A percentile compares a stretch with the other conserved stretches of the same genome.
Evolutionary conservation across 2,329 filamentous ascomycete species (phyloP).

Genomic region (Aplosporella prunicola): DNA sequence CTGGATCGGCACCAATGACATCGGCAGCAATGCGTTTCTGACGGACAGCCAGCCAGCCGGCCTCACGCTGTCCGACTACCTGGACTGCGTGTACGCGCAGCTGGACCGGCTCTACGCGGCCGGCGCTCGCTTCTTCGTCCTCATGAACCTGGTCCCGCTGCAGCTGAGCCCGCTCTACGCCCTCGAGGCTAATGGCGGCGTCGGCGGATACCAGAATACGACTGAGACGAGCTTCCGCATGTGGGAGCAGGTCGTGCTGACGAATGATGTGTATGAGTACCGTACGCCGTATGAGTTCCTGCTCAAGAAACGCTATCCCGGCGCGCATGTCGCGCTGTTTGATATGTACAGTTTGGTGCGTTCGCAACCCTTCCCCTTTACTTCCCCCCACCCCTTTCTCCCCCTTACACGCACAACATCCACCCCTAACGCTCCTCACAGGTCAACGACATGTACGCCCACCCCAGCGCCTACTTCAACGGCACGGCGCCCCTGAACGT

Average conservation of each 20-base stretch:
- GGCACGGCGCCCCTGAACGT: conserved; percentile 53
- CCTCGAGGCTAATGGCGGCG: conserved; percentile 36
- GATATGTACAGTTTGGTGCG: conserved; percentile 54
- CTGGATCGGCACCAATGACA: conserved; percentile 76
- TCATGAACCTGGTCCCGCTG: conserved; percentile 60
- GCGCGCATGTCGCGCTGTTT: conserved; percentile 54
- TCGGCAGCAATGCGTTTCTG: conserved; percentile 57
- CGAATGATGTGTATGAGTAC: conserved; percentile 45
- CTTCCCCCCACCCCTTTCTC: conserved; percentile 12
- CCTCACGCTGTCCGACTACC: conserved; percentile 54
- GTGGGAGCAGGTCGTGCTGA: conserved; percentile 40
- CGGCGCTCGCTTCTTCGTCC: conserved; percentile 61
- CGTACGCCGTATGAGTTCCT: conserved; percentile 39
- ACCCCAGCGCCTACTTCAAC: conserved; percentile 53
- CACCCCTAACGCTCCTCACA: conserved; percentile 16
- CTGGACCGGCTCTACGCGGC: conserved; percentile 46
- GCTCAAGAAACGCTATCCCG: conserved; percentile 37
- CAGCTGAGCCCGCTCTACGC: conserved; percentile 60
- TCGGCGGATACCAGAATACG: conserved; percentile 37
- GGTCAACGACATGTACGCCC: conserved; percentile 54
- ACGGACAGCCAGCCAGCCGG: conserved; percentile 51
- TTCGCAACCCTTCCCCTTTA: neutral
- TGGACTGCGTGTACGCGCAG: conserved; percentile 53
- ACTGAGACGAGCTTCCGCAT: conserved; percentile 44
- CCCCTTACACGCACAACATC: neutral